These are phyloP conservation scores for Suhomyces bolitotheri DNA, from an alignment of 1,139 yeast species.

Conservation along the genomic window DNA sequence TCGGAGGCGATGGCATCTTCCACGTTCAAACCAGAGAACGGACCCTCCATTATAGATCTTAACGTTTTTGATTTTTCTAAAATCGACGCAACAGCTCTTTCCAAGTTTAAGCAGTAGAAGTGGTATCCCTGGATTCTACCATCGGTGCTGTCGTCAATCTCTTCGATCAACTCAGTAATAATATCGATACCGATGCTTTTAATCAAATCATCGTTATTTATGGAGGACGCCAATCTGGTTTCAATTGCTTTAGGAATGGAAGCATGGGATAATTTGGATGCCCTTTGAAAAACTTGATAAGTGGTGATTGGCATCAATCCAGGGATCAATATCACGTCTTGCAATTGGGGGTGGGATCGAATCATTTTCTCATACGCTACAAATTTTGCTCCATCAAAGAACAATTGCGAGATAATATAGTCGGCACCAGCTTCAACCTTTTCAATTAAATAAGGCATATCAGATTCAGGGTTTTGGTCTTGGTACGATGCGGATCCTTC, in stretches of 20 bases:
- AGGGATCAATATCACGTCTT: constrained; percentile 67
- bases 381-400: constrained; percentile 45
- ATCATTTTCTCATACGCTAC: constrained; percentile 39
- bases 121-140: constrained; percentile 76
- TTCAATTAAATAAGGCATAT: constrained; percentile 66
- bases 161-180: constrained; percentile 61
- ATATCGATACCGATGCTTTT: constrained; percentile 81
- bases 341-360: constrained; percentile 35
- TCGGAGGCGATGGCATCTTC: constrained; percentile 40
- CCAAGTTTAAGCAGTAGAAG: constrained; percentile 86
- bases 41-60: constrained; percentile 27
- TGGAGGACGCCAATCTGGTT: constrained; percentile 52
- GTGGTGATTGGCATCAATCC: constrained; percentile 98
- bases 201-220: constrained; percentile 80
- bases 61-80: constrained; percentile 60
- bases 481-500: constrained; percentile 66
- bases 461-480: constrained; percentile 59
- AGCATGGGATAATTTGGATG: constrained; percentile 89
- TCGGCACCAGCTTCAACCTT: constrained; percentile 52
- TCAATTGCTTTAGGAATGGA: constrained; percentile 59
- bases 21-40: constrained; percentile 17
- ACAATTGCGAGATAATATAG: constrained; percentile 47
- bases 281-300: constrained; percentile 79
- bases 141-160: constrained; percentile 52
- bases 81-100: constrained; percentile 85